Conservation (phyloP, 345 rosid genomes). For the Linum trigynum region DNA sequence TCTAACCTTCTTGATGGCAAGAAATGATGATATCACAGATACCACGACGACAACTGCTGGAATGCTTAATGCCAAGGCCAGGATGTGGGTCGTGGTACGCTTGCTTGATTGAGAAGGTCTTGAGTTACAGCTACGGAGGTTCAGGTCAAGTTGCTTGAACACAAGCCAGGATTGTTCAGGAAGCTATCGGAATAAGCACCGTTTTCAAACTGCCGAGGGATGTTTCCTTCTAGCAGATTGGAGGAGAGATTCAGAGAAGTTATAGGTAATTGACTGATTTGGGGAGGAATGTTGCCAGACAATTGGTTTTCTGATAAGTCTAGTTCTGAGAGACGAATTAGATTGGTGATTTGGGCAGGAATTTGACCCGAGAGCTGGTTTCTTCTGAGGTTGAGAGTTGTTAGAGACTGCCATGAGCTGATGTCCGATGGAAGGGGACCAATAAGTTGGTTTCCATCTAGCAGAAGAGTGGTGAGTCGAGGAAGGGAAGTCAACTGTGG, state of each 20-base stretch:
- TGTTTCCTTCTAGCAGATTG: constrained; percentile 38
- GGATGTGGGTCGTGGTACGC: constrained; percentile 9
- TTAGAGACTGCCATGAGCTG: constrained; percentile 36
- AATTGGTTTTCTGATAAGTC: constrained; percentile 46
- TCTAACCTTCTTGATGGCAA: constrained; percentile 16
- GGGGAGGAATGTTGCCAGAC: constrained; percentile 41
- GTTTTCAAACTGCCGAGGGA: constrained; percentile 37
- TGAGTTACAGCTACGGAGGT: constrained; percentile 26
- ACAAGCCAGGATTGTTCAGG: constrained; percentile 45
- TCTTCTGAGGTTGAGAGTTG: constrained; percentile 29
- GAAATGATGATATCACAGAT: constrained; percentile 13
- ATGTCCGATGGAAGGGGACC: constrained; percentile 40
- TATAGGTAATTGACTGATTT: constrained; percentile 26
- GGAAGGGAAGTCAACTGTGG: constrained; percentile 35
- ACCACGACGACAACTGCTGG: constrained; percentile 8
- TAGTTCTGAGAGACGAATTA: constrained; percentile 25
- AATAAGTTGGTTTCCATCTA: constrained; percentile 38
- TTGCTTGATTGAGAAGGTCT: constrained; percentile 10
- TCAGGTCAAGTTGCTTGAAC: constrained; percentile 18
- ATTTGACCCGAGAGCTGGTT: constrained; percentile 44
- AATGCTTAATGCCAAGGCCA: constrained; percentile 14
- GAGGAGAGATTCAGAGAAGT: constrained; percentile 43
- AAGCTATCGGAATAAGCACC: constrained; percentile 34
- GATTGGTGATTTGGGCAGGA: constrained; percentile 25
- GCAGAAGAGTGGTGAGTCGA: constrained; percentile 23